phyloP scores from a whole-genome alignment of 805 yeast genomes.

The Diddensiella santjacobensis region DNA sequence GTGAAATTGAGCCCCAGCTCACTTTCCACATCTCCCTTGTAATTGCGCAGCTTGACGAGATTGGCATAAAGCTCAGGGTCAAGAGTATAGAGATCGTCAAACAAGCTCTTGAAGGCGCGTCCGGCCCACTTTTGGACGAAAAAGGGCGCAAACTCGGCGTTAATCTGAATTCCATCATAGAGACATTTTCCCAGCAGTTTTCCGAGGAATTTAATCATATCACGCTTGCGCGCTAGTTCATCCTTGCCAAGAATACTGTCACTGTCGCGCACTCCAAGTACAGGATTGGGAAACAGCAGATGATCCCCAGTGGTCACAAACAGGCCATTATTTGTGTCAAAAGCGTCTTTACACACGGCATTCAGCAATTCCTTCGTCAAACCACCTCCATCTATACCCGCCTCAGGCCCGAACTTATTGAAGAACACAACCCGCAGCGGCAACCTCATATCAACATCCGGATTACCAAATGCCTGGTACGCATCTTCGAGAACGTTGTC shows the following conservation, averaged over 20 bases:
- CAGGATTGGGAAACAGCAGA: constrained; percentile 72
- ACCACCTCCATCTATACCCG: constrained; percentile 97
- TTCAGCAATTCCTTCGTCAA: constrained; percentile 87
- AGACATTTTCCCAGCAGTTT: constrained; percentile 83
- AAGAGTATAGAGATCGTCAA: constrained; percentile 72
- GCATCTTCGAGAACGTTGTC: constrained; percentile 75
- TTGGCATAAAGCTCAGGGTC: constrained; percentile 66
- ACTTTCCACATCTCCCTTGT: constrained; percentile 51
- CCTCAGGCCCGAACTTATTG: constrained; percentile 75
- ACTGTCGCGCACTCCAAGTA: constrained; percentile 34
- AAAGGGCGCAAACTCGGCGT: constrained; percentile 80
- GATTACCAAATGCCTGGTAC: constrained; percentile 50
- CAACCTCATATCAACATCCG: constrained; percentile 44
- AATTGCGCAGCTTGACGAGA: constrained; percentile 55
- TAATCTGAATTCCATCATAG: constrained; percentile 76
- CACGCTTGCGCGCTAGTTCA: constrained; percentile 24
- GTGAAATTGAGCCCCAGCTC: constrained; percentile 65
- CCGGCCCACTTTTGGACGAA: constrained; percentile 70
- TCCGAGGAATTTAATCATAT: constrained; percentile 62
- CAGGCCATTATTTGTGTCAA: constrained; percentile 40
- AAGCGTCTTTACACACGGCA: constrained; percentile 64
- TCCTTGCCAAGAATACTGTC: background rate
- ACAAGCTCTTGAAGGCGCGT: constrained; percentile 42
- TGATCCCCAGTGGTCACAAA: constrained; percentile 48
- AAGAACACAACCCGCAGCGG: constrained; percentile 61